Percentiles rank a stretch among this genome's conserved stretches.
These are phyloP conservation scores for Stachybotrys elegans DNA, from an alignment of 2,329 filamentous ascomycete genomes.

Conservation along the genomic window DNA sequence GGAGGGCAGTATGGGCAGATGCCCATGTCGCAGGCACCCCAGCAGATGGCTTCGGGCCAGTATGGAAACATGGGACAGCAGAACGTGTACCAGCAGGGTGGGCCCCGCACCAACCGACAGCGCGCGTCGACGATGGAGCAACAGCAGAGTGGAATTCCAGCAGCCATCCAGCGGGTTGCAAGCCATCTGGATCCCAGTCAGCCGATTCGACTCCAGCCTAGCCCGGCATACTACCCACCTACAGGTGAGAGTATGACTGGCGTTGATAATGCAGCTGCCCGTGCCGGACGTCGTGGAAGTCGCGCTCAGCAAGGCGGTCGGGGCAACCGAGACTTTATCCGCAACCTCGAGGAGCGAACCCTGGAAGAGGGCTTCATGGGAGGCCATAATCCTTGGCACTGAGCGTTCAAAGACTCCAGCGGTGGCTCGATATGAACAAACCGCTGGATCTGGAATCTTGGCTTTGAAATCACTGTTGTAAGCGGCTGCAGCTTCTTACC, in stretches of 20 bases:
- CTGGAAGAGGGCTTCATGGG: conserved; percentile 87
- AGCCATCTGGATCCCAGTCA: conserved; percentile 93
- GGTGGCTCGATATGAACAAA: too few species aligned
- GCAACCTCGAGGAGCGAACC: conserved; percentile 89
- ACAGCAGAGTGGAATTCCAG: conserved; percentile 86
- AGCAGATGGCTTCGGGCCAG: conserved; percentile 60
- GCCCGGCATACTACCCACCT: conserved; percentile 94
- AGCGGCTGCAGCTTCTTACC: too few species aligned
- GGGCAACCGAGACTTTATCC: conserved; percentile 81
- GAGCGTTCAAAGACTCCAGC: too few species aligned
- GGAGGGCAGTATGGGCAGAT: conserved; percentile 68
- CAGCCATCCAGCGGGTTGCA: conserved; percentile 87
- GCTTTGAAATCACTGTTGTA: too few species aligned
- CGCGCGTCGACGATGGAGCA: conserved; percentile 96
- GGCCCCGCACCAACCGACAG: conserved; percentile 70
- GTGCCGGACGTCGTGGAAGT: conserved; percentile 70
- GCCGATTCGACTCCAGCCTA: conserved; percentile 90
- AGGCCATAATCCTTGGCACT: conserved; percentile 61
- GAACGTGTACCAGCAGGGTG: conserved; percentile 59
- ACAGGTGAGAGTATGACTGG: conserved; percentile 73
- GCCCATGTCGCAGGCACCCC: conserved; percentile 61
- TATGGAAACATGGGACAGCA: conserved; percentile 52
- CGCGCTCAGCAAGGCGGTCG: conserved; percentile 57
- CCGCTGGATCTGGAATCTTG: too few species aligned
- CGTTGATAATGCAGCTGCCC: conserved; percentile 52